Percentiles rank a stretch among this genome's conserved stretches.
These are phyloP conservation scores for Pichia paraexigua DNA, from an alignment of 805 yeast species.

Conservation along the genomic window DNA sequence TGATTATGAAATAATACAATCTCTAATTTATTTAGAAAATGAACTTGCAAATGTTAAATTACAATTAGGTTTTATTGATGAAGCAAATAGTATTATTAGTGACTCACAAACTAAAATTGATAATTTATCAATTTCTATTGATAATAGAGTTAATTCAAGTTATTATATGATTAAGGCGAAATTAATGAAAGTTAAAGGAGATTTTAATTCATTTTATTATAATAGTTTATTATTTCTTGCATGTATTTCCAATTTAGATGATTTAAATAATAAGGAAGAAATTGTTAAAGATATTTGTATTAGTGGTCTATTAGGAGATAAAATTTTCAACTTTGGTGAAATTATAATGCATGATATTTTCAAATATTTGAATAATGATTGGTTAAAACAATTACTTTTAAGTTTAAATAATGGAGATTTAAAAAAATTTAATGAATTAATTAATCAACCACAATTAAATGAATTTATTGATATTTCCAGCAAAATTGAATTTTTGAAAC, in stretches of 20 bases:
- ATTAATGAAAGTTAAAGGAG: conserved; percentile 63
- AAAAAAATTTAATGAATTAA: conserved; percentile 44
- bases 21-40: conserved; percentile 48
- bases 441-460: conserved; percentile 3
- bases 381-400: conserved; percentile 67
- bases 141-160: conserved; percentile 67
- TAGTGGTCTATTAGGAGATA: conserved; percentile 85
- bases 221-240: conserved; percentile 78
- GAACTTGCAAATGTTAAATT: conserved; percentile 72
- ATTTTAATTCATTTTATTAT: conserved; percentile 74
- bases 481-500: conserved; percentile 63
- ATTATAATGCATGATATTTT: conserved; percentile 83
- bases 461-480: conserved; percentile 34
- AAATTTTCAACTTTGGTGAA: conserved; percentile 93
- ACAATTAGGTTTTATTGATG: conserved; percentile 40
- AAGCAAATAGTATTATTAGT: conserved; percentile 64
- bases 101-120: conserved; percentile 52
- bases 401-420: conserved; percentile 77
- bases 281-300: conserved; percentile 69
- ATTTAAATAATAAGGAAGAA: conserved; percentile 30
- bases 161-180: conserved; percentile 76
- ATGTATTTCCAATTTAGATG: conserved; percentile 45
- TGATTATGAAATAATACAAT: conserved; percentile 36
- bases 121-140: conserved; percentile 39
- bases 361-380: conserved; percentile 36